Percentiles rank a stretch among this genome's conserved stretches.
These are phyloP conservation scores for Thraustochytrium sp. DNA, from an alignment of 352 stramenopile species.

Conservation along the genomic window DNA sequence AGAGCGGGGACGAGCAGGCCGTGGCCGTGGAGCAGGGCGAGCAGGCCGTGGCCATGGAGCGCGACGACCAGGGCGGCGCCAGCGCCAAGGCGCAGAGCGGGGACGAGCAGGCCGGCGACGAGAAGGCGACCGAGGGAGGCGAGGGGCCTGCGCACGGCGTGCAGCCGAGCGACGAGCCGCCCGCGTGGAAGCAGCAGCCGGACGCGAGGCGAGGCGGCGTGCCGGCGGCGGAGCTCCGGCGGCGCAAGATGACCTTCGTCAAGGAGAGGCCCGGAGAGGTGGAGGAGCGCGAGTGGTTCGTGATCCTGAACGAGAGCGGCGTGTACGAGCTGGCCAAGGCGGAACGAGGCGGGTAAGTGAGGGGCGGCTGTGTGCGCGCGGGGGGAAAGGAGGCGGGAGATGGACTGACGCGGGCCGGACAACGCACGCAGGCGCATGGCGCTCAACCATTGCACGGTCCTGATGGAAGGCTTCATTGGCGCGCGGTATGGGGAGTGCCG, in stretches of 20 bases:
- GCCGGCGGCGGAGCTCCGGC: background rate
- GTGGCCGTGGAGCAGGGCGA: no score
- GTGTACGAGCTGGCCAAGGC: conserved; percentile 17
- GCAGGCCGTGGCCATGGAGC: no score
- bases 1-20: no score
- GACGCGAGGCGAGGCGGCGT: background rate
- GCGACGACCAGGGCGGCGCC: no score
- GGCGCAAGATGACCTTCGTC: background rate
- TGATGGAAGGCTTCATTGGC: conserved; percentile 21
- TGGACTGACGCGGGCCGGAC: background rate
- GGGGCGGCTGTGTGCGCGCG: background rate
- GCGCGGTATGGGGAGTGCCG: background rate
- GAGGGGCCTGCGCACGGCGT: no score
- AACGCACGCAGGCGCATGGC: background rate
- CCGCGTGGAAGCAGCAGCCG: no score
- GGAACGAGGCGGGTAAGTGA: conserved; percentile 6
- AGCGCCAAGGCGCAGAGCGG: no score
- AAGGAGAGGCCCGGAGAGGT: background rate
- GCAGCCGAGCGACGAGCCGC: no score
- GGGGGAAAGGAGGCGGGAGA: background rate
- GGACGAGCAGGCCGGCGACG: no score
- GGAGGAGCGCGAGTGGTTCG: conserved; percentile 31
- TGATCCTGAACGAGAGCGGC: conserved; percentile 27
- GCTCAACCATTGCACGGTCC: background rate
- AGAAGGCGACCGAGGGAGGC: no score